phyloP scores from a whole-genome alignment of 2,329 filamentous ascomycete species.

The Colletotrichum liaoningense region DNA sequence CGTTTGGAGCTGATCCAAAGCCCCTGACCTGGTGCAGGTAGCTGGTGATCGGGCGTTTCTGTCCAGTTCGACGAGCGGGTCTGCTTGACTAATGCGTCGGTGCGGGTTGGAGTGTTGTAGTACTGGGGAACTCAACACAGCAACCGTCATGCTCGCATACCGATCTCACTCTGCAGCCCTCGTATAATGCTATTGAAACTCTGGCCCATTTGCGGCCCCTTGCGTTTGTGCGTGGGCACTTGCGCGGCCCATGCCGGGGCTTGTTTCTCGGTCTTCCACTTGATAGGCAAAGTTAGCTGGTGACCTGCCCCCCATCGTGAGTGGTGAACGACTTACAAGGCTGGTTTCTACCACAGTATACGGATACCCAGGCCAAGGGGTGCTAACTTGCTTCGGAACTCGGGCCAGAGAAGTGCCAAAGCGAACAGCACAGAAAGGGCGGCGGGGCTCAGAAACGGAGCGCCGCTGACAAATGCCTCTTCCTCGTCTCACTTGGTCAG shows the following conservation, averaged over 20 bases:
- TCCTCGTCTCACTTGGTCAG: neutral
- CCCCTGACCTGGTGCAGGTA: neutral
- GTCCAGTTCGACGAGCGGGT: conserved; percentile 34
- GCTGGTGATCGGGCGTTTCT: conserved; percentile 29
- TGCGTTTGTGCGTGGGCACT: neutral
- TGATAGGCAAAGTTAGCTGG: neutral
- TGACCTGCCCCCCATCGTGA: neutral
- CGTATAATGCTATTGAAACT: neutral
- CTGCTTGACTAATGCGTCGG: conserved; percentile 27
- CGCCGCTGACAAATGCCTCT: conserved; percentile 28
- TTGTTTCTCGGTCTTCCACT: neutral
- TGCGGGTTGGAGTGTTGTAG: neutral
- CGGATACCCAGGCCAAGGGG: too few species aligned
- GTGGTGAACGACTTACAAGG: too few species aligned
- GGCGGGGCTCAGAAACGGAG: neutral
- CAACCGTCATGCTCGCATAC: neutral
- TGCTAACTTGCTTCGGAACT: neutral
- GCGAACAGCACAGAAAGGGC: too few species aligned
- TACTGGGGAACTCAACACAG: neutral
- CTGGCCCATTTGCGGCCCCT: neutral
- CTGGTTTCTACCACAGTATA: too few species aligned
- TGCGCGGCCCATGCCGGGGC: neutral
- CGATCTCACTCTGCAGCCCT: neutral
- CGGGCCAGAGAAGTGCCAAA: neutral
- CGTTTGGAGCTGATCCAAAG: neutral